Evolutionary conservation across 2,329 filamentous ascomycete genomes (phyloP), one percentile per base, ranked within the genome.

Genomic region (Pseudogymnoascus sp.): DNA sequence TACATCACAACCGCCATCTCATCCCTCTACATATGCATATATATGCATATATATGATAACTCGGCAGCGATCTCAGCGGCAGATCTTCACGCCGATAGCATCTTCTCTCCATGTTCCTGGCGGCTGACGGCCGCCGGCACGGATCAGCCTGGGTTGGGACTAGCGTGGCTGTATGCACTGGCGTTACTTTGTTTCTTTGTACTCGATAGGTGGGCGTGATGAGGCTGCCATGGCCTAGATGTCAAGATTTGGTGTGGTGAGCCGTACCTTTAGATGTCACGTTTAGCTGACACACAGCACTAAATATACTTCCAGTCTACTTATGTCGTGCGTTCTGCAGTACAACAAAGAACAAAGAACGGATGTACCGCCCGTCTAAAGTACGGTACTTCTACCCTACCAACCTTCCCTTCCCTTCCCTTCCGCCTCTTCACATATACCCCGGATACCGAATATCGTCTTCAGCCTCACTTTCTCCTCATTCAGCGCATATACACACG

Each of bases 381-480:
- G 4, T 55, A 55, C 45, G 25, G 45, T 55, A 55, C 45, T 30
- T 14, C 45, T 16, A 9, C 45, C 45, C 45, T 52, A 14, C 45
- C 45, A 55, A 55, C 45, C 25, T 55, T 55, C 45, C 45, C 45
- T 55, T 33, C 45, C 45, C 45, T 55, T 55, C 45, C 45, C 45
- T 55, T 55, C 45, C 25, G 45, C 25, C 45, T 55, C 45, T 55
- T 49, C 25, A 33, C 45, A 19, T 55, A 55, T 55, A 55, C 45
- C 45, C 45, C n/a, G 45, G 45, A 55, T 55, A 55, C 25, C 45
- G 25, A 55, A 55, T 33, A 33, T 55, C 45, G n/a, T 55, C 45
- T 55, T 55, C 25, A 55, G 45, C 45, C 45, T 55, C 45, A 55
- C 45, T 55, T 55, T 55, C 45, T 55, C 45, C 45, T 55, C 45